These are phyloP conservation scores for Penicillium salamii DNA, from an alignment of 495 filamentous ascomycete species.

Conservation along the genomic window DNA sequence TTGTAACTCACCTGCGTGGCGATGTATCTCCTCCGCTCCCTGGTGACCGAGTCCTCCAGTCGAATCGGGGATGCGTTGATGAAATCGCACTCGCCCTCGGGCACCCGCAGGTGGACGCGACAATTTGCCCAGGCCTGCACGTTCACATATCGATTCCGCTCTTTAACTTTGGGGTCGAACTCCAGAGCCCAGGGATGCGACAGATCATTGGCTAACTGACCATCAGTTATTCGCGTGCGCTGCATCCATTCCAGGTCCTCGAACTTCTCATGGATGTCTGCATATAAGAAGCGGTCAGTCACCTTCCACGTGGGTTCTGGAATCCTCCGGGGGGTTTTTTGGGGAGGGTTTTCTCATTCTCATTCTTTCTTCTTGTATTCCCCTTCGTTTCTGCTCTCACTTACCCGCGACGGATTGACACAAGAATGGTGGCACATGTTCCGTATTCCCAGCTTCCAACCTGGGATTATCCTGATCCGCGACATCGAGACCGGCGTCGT, in stretches of 20 bases:
- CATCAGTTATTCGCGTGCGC: slow-evolving; percentile 35
- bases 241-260: slow-evolving; percentile 50
- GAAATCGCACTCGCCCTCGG: slow-evolving; percentile 78
- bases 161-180: slow-evolving; percentile 45
- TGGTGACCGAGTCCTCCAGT: slow-evolving; percentile 55
- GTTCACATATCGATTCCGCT: slow-evolving; percentile 78
- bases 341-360: too few relatives aligned
- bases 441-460: slow-evolving; percentile 34
- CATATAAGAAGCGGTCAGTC: slow-evolving; percentile 19
- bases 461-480: slow-evolving; percentile 30
- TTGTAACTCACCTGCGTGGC: slow-evolving; percentile 58
- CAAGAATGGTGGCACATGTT: slow-evolving; percentile 42
- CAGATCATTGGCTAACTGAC: slow-evolving; percentile 34
- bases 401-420: slow-evolving; percentile 41
- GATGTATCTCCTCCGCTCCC: slow-evolving; percentile 57
- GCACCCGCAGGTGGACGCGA: slow-evolving; percentile 79
- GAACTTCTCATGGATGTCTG: slow-evolving; percentile 48
- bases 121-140: slow-evolving; percentile 84
- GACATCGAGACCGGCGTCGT: slow-evolving; percentile 32
- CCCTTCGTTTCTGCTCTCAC: too few relatives aligned
- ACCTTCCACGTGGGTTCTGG: slow-evolving; percentile 17
- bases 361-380: too few relatives aligned
- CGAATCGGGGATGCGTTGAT: slow-evolving; percentile 93
- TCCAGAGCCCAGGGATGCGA: slow-evolving; percentile 52
- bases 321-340: slow-evolving; percentile 18